Percentiles rank a stretch among this genome's conserved stretches.
phyloP scores from a whole-genome alignment of 805 yeast species.

The Diddensiella transvaalensis region DNA sequence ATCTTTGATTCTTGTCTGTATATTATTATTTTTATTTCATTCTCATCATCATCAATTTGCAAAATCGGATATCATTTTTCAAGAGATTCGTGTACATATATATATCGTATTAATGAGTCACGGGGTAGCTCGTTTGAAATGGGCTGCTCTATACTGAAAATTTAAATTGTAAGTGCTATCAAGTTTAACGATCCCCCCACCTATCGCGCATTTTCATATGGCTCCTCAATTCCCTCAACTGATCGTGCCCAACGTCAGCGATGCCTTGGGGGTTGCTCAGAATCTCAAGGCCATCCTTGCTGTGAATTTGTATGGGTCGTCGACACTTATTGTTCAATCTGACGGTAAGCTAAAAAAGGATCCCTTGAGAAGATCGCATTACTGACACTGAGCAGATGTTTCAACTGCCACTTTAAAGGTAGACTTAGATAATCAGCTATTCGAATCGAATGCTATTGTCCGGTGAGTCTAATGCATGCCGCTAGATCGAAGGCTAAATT shows the following conservation, averaged over 20 bases:
- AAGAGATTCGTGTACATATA: too few species aligned
- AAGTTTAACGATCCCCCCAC: neutral
- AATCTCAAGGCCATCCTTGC: conserved; percentile 48
- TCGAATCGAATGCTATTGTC: conserved; percentile 53
- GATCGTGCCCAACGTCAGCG: conserved; percentile 13
- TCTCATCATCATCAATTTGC: too few species aligned
- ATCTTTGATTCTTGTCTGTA: neutral
- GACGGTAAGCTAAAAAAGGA: conserved; percentile 18
- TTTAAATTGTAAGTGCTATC: neutral
- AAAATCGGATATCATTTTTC: too few species aligned
- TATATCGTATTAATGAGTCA: neutral
- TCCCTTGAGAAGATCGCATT: neutral
- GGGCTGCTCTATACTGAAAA: too few species aligned
- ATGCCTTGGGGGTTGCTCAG: conserved; percentile 32
- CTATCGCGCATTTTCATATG: neutral
- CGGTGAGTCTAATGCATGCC: conserved; percentile 34
- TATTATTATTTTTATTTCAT: too few species aligned
- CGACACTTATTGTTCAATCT: conserved; percentile 26
- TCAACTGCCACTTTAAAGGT: conserved; percentile 19
- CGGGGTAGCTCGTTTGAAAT: neutral
- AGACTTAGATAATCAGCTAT: conserved; percentile 28
- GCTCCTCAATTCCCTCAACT: conserved; percentile 9
- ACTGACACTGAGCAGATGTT: conserved; percentile 5
- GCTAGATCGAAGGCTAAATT: neutral
- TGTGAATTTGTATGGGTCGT: conserved; percentile 32